A percentile compares a stretch with the other conserved stretches of the same genome.
Evolutionary conservation across 2,329 filamentous ascomycete genomes (phyloP).

Genomic region (Colletotrichum agaves): DNA sequence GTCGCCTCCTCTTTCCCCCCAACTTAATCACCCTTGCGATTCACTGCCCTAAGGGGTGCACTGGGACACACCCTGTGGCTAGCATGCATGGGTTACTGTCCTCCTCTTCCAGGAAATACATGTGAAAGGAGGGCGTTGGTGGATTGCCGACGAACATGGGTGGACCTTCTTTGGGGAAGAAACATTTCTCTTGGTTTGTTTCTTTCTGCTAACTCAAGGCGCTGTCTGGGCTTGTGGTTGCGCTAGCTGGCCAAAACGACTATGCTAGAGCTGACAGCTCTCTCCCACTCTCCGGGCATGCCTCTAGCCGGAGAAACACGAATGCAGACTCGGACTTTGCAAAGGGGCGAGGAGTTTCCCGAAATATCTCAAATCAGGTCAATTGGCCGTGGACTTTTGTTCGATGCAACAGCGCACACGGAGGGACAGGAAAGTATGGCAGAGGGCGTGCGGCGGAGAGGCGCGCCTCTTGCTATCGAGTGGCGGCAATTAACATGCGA

Average conservation of each 20-base stretch:
- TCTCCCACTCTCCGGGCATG: conserved; percentile 27
- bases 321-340: conserved; percentile 27
- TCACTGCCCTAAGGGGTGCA: neutral
- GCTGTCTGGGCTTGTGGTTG: conserved; percentile 1
- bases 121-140: conserved; percentile 32
- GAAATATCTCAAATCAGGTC: conserved; percentile 15
- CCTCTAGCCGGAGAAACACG: conserved; percentile 31
- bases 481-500: conserved; percentile 18
- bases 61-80: conserved; percentile 25
- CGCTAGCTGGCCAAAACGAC: conserved; percentile 14
- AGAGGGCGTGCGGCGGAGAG: neutral
- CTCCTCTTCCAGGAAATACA: conserved; percentile 16
- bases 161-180: conserved; percentile 22
- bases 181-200: conserved; percentile 25
- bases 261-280: conserved; percentile 10
- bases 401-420: conserved; percentile 18
- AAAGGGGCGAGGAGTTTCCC: conserved; percentile 12
- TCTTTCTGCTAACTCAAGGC: conserved; percentile 18
- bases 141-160: conserved; percentile 29
- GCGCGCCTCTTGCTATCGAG: neutral
- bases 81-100: neutral
- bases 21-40: conserved; percentile 1
- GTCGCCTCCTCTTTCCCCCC: conserved; percentile 13
- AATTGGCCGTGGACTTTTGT: conserved; percentile 25
- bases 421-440: conserved; percentile 5